These are phyloP conservation scores for Gryganskiella cystojenkinii DNA, from an alignment of 192 early-diverging fungal species.

Conservation along the genomic window DNA sequence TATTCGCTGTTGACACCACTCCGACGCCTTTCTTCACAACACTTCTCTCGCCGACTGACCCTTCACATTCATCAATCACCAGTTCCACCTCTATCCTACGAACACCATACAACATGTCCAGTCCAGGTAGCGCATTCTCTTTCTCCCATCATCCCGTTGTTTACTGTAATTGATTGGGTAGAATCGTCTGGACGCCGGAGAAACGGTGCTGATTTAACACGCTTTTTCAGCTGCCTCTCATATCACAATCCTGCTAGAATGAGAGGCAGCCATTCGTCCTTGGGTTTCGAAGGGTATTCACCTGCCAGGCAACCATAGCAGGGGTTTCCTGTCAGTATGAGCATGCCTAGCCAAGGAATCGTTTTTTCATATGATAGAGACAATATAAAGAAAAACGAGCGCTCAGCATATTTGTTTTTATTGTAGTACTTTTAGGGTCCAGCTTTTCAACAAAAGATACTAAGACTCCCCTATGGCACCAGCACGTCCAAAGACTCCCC, in stretches of 20 bases:
- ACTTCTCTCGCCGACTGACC: too few relatives aligned
- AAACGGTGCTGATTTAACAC: conserved; percentile 15
- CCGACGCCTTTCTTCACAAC: too few relatives aligned
- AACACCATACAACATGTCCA: background rate
- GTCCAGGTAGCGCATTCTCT: too few relatives aligned
- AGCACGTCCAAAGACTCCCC: background rate
- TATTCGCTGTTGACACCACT: too few relatives aligned
- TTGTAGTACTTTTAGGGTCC: background rate
- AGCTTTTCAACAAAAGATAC: background rate
- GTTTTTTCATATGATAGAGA: too few relatives aligned
- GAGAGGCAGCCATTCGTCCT: conserved; percentile 12
- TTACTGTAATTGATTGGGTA: too few relatives aligned
- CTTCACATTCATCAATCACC: too few relatives aligned
- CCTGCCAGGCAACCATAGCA: conserved; percentile 6
- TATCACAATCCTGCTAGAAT: conserved; percentile 6
- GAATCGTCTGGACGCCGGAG: conserved; percentile 4
- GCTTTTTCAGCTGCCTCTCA: conserved; percentile 6
- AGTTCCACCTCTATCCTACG: too few relatives aligned
- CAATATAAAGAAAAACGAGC: too few relatives aligned
- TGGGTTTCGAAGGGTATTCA: background rate
- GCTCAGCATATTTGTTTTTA: too few relatives aligned
- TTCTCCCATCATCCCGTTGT: too few relatives aligned
- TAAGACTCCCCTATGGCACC: background rate
- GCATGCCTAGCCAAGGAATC: background rate
- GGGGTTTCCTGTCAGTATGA: background rate